Percentiles rank a stretch among this genome's conserved stretches.
These are phyloP conservation scores for Fremontodendron californicum DNA, from an alignment of 345 rosid species.

Conservation along the genomic window DNA sequence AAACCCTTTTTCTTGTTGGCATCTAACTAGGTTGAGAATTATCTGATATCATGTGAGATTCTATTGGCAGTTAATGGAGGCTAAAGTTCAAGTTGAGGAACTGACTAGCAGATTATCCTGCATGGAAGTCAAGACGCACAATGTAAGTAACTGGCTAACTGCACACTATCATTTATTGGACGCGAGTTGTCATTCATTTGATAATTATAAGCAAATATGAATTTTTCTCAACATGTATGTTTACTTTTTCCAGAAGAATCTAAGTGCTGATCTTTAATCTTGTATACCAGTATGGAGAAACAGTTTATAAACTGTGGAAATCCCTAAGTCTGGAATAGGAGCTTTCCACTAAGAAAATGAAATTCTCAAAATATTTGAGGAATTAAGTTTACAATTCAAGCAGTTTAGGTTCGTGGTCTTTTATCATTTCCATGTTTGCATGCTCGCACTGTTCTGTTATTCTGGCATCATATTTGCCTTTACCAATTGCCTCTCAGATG, in stretches of 20 bases:
- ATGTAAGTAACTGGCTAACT: slow-evolving; percentile 33
- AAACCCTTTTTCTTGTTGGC: not conserved
- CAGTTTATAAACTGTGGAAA: not conserved
- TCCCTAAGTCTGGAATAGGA: not conserved
- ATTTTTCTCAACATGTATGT: not conserved
- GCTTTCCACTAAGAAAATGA: not conserved
- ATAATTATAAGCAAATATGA: not conserved
- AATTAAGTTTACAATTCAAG: not conserved
- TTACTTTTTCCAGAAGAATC: not conserved
- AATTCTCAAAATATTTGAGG: not conserved
- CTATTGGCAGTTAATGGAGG: slow-evolving; percentile 38
- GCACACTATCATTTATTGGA: not conserved
- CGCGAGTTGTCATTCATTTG: not conserved
- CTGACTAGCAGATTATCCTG: slow-evolving; percentile 31
- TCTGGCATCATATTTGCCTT: not conserved
- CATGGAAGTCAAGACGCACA: slow-evolving; percentile 43
- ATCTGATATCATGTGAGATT: slow-evolving; percentile 1
- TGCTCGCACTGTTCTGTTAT: not conserved
- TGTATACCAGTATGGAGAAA: not conserved
- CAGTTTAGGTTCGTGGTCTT: not conserved
- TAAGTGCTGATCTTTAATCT: not conserved
- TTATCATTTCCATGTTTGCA: not conserved
- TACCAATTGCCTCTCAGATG: not conserved
- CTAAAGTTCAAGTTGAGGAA: slow-evolving; percentile 38
- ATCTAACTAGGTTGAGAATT: not conserved